A percentile compares a stretch with the other conserved stretches of the same genome.
Conservation (phyloP, 2,329 filamentous ascomycete genomes). For the Thielaviopsis ethacetica region DNA sequence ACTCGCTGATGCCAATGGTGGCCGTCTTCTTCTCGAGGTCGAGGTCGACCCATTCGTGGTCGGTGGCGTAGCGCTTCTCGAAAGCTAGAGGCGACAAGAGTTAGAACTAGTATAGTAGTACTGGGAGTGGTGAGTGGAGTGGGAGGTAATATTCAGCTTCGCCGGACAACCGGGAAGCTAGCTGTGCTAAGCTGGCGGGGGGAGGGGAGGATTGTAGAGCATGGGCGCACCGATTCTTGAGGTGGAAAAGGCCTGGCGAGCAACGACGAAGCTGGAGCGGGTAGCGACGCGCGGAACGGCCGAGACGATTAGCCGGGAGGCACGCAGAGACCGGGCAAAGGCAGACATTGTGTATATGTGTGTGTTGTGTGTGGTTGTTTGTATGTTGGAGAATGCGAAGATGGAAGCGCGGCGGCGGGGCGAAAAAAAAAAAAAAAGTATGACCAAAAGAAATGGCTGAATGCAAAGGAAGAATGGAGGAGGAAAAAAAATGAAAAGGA, state of each 20-base stretch:
- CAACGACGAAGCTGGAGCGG: conserved; percentile 27
- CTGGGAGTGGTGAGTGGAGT: too few species aligned
- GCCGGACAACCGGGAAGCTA: too few species aligned
- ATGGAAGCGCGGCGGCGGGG: background rate
- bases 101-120: conserved; percentile 3
- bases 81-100: conserved; percentile 27
- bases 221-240: conserved; percentile 21
- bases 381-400: background rate
- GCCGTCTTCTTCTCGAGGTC: conserved; percentile 68
- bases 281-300: conserved; percentile 24
- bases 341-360: conserved; percentile 35
- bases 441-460: background rate
- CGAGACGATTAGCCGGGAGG: conserved; percentile 24
- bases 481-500: background rate
- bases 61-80: conserved; percentile 79
- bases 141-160: background rate
- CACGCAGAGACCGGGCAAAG: conserved; percentile 39
- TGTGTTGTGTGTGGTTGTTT: conserved; percentile 9
- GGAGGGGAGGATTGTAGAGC: background rate
- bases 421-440: background rate
- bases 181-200: too few species aligned
- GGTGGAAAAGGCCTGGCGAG: conserved; percentile 24
- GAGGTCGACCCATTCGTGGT: conserved; percentile 96
- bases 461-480: background rate
- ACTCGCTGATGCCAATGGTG: conserved; percentile 71